These are phyloP conservation scores for Penicillium sp. DNA, from an alignment of 2,329 filamentous ascomycete species.

Conservation along the genomic window DNA sequence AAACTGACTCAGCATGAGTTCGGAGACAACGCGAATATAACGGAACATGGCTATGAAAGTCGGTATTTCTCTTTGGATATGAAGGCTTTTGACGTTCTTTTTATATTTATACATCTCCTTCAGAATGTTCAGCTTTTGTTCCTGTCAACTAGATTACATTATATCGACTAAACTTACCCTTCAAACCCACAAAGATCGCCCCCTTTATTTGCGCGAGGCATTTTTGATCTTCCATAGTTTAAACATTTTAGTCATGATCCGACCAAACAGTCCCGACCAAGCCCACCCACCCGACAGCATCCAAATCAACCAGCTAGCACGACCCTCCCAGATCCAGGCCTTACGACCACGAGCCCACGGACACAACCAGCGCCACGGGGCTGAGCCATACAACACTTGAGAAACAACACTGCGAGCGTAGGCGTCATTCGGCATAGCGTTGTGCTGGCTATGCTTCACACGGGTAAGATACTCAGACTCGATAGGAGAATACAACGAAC, in stretches of 20 bases:
- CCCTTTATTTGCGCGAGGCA: constrained; percentile 10
- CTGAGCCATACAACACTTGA: constrained; percentile 43
- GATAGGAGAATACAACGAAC: constrained; percentile 47
- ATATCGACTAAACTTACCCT: background rate
- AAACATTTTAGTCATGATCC: constrained; percentile 45
- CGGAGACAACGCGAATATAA: constrained; percentile 27
- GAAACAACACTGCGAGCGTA: constrained; percentile 50
- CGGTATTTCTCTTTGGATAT: background rate
- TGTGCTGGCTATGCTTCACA: constrained; percentile 47
- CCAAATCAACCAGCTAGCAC: constrained; percentile 45
- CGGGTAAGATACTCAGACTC: constrained; percentile 45
- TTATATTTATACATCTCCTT: background rate
- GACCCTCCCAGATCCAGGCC: constrained; percentile 44
- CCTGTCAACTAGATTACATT: background rate
- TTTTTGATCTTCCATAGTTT: constrained; percentile 36
- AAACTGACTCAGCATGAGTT: constrained; percentile 23
- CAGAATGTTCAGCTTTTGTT: no score
- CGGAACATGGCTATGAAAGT: constrained; percentile 17
- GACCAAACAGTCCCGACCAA: constrained; percentile 33
- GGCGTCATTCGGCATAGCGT: constrained; percentile 43
- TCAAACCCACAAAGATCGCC: background rate
- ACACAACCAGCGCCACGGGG: constrained; percentile 46
- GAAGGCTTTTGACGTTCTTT: background rate
- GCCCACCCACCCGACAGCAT: constrained; percentile 44
- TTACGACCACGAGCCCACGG: constrained; percentile 33